These are phyloP conservation scores for Lathyrus sativus DNA, from an alignment of 306 rosid genomes.

Conservation along the genomic window DNA sequence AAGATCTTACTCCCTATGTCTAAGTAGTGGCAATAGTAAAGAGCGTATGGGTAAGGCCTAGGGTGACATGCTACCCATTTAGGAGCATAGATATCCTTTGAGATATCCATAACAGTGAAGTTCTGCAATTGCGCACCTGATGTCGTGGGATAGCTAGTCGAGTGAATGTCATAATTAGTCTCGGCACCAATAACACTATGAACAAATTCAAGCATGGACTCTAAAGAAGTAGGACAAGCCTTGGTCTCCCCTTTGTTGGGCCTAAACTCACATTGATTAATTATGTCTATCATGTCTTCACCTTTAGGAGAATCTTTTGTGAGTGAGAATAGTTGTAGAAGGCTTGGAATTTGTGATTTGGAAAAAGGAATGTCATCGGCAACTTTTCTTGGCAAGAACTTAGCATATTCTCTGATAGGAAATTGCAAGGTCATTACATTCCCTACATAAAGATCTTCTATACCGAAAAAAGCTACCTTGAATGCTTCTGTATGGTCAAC, in stretches of 20 bases:
- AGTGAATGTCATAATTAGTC: background rate
- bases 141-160: slow-evolving; percentile 8
- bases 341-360: slow-evolving; percentile 38
- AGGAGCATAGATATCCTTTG: slow-evolving; percentile 45
- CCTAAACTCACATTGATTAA: slow-evolving; percentile 37
- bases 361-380: slow-evolving; percentile 56
- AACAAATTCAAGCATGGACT: slow-evolving; percentile 25
- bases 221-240: slow-evolving; percentile 18
- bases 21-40: slow-evolving; percentile 53
- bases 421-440: slow-evolving; percentile 48
- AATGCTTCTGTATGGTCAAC: slow-evolving; percentile 48
- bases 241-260: slow-evolving; percentile 27
- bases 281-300: slow-evolving; percentile 35
- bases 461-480: slow-evolving; percentile 42
- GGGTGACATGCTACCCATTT: slow-evolving; percentile 58
- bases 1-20: slow-evolving; percentile 45
- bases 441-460: slow-evolving; percentile 45
- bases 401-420: slow-evolving; percentile 38
- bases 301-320: slow-evolving; percentile 42
- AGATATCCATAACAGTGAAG: slow-evolving; percentile 39
- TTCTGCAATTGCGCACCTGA: slow-evolving; percentile 39
- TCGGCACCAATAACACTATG: background rate
- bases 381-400: slow-evolving; percentile 47
- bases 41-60: slow-evolving; percentile 42
- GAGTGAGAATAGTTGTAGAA: slow-evolving; percentile 48